These are phyloP conservation scores for Eutrema yunnanense DNA, from an alignment of 345 rosid genomes.

Conservation along the genomic window DNA sequence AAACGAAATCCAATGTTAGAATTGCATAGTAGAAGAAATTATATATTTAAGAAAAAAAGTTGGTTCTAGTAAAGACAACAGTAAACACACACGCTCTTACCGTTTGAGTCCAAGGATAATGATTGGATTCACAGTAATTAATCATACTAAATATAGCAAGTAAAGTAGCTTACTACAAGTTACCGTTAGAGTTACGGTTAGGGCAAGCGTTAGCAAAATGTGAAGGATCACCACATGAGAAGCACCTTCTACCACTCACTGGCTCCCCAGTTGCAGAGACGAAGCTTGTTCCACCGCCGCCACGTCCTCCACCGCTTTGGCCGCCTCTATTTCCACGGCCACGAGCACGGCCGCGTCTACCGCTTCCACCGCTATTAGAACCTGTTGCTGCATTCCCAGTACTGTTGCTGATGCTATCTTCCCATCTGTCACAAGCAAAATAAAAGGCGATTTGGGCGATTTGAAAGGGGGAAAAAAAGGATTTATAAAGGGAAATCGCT, in stretches of 20 bases:
- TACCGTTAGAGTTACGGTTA: constrained; percentile 43
- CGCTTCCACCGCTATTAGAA: constrained; percentile 33
- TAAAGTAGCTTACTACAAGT: constrained; percentile 3
- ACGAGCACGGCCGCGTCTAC: constrained; percentile 46
- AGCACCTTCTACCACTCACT: constrained; percentile 68
- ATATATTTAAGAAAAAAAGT: not conserved
- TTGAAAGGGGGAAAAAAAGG: not conserved
- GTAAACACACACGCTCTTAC: constrained; percentile 8
- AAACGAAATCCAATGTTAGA: not conserved
- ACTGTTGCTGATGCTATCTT: constrained; percentile 54
- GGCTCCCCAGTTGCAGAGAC: constrained; percentile 92
- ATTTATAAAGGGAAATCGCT: not conserved
- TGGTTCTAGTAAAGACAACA: not conserved
- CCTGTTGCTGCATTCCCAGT: constrained; percentile 23
- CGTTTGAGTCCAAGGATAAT: not conserved
- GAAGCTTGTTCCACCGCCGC: constrained; percentile 41
- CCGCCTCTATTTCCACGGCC: constrained; percentile 37
- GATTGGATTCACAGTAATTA: not conserved
- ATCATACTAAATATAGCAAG: not conserved
- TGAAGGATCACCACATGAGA: constrained; percentile 86
- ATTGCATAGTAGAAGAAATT: not conserved
- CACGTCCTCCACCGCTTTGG: constrained; percentile 32
- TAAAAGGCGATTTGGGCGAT: not conserved
- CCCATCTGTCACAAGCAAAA: constrained; percentile 61
- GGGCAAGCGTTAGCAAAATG: constrained; percentile 90